phyloP scores from a whole-genome alignment of 169 alveolate genomes.

The Plasmodium adleri region DNA sequence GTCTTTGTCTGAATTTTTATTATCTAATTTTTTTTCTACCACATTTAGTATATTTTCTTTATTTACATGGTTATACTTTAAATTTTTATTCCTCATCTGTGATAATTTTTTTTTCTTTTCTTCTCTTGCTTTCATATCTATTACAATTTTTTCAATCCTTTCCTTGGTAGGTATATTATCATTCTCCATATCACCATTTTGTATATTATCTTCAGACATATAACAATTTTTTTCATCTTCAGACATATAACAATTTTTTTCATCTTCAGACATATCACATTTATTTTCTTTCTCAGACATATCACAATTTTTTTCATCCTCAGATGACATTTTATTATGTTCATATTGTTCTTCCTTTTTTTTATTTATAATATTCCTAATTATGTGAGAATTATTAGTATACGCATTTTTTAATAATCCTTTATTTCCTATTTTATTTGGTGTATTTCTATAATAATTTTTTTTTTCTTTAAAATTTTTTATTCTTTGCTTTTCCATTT shows the following conservation, averaged over 20 bases:
- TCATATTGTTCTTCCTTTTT: slow-evolving; percentile 8
- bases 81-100: slow-evolving; percentile 45
- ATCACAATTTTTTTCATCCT: background rate
- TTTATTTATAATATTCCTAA: slow-evolving; percentile 30
- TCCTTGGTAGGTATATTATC: background rate
- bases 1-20: background rate
- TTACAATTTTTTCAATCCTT: background rate
- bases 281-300: too few relatives aligned
- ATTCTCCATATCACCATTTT: background rate
- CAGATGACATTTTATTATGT: background rate
- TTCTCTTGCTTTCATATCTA: background rate
- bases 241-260: too few relatives aligned
- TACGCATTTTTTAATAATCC: slow-evolving; percentile 28
- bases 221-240: too few relatives aligned
- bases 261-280: background rate
- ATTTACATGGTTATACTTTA: slow-evolving; percentile 31
- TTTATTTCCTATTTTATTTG: slow-evolving; percentile 33
- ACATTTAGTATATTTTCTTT: slow-evolving; percentile 12
- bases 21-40: slow-evolving; percentile 5
- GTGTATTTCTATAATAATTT: background rate
- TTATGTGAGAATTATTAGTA: slow-evolving; percentile 33
- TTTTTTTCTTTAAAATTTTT: slow-evolving; percentile 25
- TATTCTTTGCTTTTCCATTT: slow-evolving; percentile 55
- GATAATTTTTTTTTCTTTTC: slow-evolving; percentile 27
- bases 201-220: background rate